Base-by-base conservation (phyloP, 2,329 filamentous ascomycete genomes). In the Thielaviopsis cerberus region DNA sequence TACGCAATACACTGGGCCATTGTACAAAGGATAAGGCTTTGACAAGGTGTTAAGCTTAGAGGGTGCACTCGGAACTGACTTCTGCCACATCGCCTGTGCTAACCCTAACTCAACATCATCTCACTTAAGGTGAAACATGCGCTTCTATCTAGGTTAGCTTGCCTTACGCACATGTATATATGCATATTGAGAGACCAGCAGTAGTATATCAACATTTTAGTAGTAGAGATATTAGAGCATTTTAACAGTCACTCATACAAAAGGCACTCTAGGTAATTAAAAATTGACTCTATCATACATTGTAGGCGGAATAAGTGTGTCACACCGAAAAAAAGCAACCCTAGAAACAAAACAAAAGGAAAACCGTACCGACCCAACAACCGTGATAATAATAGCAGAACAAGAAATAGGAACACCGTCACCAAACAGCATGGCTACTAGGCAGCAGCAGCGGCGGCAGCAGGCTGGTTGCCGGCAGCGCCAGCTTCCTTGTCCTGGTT, bases 401-500 rank as follows among this genome's bases (percentile, higher is more conserved):
- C 13, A 25, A 56, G 26, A 53, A 51, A 54, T 50, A 51, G 37
- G 26, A 51, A 41, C 4, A 25, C 55, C 48, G 27, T 41, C n/a
- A 25, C 30, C 11, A 45, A 55, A 57, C 15, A 48, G 20, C 30
- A 25, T 11, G 15, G 6, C 24, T 26, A 20, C 25, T 57, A 52
- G 37, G 37, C 41, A 24, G 20, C 56, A 11, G 54, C 50, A 34
- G 41, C 52, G 22, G 37, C 55, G 26, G 24, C 41, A 48, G 41
- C 41, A 22, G 41, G 41, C 13, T 48, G 41, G 6, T 48, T 10
- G 34, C 45, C 57, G 8, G 30, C 48, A 26, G 10, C 54, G 7
- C 8, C n/a, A 26, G 24, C 59, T 17, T 57, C 59, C 26, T 57
- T 58, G 51, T 61, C 57, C 37, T 60, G 41, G n/a, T 62, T 62